These are phyloP conservation scores for Clarireedia monteithiana DNA, from an alignment of 2,329 filamentous ascomycete species.

Conservation along the genomic window DNA sequence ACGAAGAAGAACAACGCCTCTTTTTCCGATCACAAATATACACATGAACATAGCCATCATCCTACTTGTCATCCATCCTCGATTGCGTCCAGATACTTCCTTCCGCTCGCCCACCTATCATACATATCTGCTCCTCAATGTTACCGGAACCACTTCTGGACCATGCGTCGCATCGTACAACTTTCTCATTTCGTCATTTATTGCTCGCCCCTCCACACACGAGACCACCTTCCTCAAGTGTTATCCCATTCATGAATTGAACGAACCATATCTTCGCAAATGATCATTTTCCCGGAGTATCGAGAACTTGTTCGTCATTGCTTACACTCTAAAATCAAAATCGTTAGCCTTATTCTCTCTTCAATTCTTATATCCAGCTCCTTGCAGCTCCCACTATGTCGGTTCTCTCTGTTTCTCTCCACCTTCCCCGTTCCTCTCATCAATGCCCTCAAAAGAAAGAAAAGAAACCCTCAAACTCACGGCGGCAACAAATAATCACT, in stretches of 20 bases:
- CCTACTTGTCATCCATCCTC: neutral
- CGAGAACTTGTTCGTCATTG: too few relatives aligned
- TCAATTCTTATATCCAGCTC: neutral
- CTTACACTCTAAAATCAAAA: too few relatives aligned
- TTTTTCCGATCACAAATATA: neutral
- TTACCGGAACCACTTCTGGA: too few relatives aligned
- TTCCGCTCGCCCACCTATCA: neutral
- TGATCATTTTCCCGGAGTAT: too few relatives aligned
- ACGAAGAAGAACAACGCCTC: slow-evolving; percentile 2
- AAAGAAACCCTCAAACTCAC: slow-evolving; percentile 33
- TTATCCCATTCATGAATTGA: too few relatives aligned
- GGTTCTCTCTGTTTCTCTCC: neutral
- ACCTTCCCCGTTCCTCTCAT: too few relatives aligned
- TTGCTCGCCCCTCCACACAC: too few relatives aligned
- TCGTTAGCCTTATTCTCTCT: too few relatives aligned
- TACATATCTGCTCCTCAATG: neutral
- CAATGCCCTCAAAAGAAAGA: neutral
- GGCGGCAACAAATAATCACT: slow-evolving; percentile 60
- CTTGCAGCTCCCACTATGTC: neutral
- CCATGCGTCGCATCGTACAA: too few relatives aligned
- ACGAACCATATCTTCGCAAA: too few relatives aligned
- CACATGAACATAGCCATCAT: neutral
- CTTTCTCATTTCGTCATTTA: too few relatives aligned
- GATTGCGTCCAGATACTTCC: neutral
- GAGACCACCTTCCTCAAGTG: too few relatives aligned